These are phyloP conservation scores for Meira miltonrushii DNA, from an alignment of 1,284 basidiomycete genomes.

Conservation along the genomic window DNA sequence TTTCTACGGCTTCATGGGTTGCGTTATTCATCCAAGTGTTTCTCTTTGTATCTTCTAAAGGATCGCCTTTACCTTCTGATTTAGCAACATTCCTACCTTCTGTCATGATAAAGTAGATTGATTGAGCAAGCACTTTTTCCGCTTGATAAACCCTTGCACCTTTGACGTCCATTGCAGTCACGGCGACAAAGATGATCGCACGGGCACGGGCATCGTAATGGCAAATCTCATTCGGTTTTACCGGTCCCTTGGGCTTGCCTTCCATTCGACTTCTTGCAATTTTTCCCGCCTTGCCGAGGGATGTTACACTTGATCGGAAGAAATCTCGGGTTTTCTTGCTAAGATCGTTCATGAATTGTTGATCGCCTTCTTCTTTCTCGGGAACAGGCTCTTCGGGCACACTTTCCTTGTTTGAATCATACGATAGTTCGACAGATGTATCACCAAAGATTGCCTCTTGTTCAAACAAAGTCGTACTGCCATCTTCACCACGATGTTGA, in stretches of 20 bases:
- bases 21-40: conserved; percentile 43
- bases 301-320: not conserved
- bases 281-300: not conserved
- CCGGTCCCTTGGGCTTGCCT: not conserved
- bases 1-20: conserved; percentile 23
- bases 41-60: conserved; percentile 20
- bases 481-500: conserved; percentile 39
- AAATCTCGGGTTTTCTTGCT: not conserved
- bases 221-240: conserved; percentile 41
- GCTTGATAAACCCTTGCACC: conserved; percentile 30
- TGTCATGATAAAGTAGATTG: conserved; percentile 42
- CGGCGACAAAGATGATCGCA: conserved; percentile 39
- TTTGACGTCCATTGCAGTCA: conserved; percentile 32
- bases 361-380: not conserved
- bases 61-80: conserved; percentile 25
- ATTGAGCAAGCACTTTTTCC: conserved; percentile 42
- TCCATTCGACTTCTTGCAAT: not conserved
- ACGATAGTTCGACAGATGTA: not conserved
- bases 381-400: conserved; percentile 3
- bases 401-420: not conserved
- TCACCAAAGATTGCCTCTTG: conserved; percentile 38
- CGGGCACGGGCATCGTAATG: conserved; percentile 43
- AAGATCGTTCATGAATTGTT: not conserved
- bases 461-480: conserved; percentile 35
- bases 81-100: conserved; percentile 27